Percentiles rank a stretch among this genome's conserved stretches.
These are phyloP conservation scores for Blastomyces silverae DNA, from an alignment of 2,329 filamentous ascomycete species.

Conservation along the genomic window DNA sequence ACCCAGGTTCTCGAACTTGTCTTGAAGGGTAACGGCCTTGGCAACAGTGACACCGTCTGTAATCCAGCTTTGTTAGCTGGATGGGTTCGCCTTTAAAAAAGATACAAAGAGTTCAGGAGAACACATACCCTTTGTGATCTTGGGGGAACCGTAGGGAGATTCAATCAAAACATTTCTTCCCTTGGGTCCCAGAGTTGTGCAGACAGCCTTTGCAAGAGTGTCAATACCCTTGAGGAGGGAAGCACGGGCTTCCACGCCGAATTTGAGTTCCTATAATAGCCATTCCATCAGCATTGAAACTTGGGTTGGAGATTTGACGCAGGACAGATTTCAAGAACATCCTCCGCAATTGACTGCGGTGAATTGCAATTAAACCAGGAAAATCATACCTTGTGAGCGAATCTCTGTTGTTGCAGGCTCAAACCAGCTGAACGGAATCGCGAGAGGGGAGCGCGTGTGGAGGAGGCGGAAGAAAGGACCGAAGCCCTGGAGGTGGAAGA, in stretches of 20 bases:
- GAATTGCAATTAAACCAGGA: neutral
- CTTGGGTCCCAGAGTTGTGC: conserved; percentile 94
- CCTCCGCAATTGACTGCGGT: neutral
- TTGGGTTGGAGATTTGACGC: neutral
- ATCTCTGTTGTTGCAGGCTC: conserved; percentile 81
- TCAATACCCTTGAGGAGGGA: conserved; percentile 88
- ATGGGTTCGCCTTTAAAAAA: neutral
- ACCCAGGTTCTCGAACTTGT: conserved; percentile 99
- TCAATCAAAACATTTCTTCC: conserved; percentile 98
- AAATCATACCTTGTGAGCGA: conserved; percentile 85
- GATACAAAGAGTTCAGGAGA: neutral
- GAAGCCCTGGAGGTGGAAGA: conserved; percentile 73
- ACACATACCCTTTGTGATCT: conserved; percentile 92
- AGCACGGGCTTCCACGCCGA: conserved; percentile 89
- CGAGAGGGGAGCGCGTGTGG: conserved; percentile 51
- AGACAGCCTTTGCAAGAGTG: conserved; percentile 90
- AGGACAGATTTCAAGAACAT: neutral
- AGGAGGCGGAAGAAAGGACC: conserved; percentile 70
- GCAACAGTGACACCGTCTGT: conserved; percentile 82
- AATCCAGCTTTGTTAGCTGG: neutral
- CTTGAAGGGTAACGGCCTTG: conserved; percentile 84
- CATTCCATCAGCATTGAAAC: conserved; percentile 28
- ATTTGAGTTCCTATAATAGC: conserved; percentile 76
- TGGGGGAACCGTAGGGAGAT: conserved; percentile 95
- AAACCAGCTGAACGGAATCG: conserved; percentile 61